Evolutionary conservation across 805 yeast genomes (phyloP).

Genomic region (Hanseniaspora guilliermondii): DNA sequence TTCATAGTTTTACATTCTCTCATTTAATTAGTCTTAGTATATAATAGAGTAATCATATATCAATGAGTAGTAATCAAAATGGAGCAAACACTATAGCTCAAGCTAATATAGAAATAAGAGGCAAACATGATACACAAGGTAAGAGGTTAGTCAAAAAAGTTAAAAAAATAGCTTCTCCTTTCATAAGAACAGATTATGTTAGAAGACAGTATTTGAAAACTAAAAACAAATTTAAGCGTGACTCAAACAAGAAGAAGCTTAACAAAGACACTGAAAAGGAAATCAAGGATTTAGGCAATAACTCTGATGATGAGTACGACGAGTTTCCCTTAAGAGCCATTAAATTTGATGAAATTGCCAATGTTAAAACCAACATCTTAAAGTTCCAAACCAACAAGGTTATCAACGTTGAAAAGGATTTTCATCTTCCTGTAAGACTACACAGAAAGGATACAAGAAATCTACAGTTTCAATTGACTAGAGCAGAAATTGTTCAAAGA

Average conservation of each 20-base stretch:
- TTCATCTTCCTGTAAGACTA: slow-evolving; percentile 70
- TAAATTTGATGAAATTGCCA: slow-evolving; percentile 55
- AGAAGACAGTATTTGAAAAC: slow-evolving; percentile 27
- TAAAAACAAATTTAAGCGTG: slow-evolving; percentile 17
- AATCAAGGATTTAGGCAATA: background rate
- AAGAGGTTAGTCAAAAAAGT: slow-evolving; percentile 13
- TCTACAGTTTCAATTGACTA: slow-evolving; percentile 70
- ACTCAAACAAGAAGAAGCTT: slow-evolving; percentile 16
- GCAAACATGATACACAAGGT: slow-evolving; percentile 1
- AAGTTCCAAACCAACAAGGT: slow-evolving; percentile 63
- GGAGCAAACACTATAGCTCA: slow-evolving; percentile 1
- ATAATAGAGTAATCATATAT: background rate
- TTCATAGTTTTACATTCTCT: background rate
- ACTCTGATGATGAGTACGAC: slow-evolving; percentile 10
- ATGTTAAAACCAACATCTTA: slow-evolving; percentile 65
- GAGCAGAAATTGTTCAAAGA: slow-evolving; percentile 61
- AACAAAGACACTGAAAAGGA: slow-evolving; percentile 18
- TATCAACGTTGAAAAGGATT: slow-evolving; percentile 59
- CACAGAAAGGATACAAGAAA: slow-evolving; percentile 91
- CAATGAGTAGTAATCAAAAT: slow-evolving; percentile 3
- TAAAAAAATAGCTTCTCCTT: slow-evolving; percentile 24
- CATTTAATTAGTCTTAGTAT: background rate
- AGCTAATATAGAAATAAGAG: slow-evolving; percentile 9
- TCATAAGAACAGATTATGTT: slow-evolving; percentile 28
- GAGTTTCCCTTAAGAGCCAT: slow-evolving; percentile 50